Evolutionary conservation across 2,329 filamentous ascomycete species (phyloP), one percentile per base, ranked within the genome.

Genomic region (Cladosporium colombiae): DNA sequence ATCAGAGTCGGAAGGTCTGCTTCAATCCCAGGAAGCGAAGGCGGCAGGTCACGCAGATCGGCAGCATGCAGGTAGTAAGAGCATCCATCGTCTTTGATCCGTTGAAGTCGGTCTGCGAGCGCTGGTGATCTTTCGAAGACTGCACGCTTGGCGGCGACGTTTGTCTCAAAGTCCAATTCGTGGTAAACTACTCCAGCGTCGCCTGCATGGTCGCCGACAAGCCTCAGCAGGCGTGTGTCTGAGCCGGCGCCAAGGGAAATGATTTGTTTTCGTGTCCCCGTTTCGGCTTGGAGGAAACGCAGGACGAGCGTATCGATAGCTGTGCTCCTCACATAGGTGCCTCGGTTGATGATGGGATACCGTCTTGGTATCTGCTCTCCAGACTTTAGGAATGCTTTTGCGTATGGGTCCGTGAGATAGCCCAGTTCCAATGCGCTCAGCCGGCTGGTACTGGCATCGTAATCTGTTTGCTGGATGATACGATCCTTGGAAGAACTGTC

Each of bases 161-260:
- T 93, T 25, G 85, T 78, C 0, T 90, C 84, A 73, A 98, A 98
- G 78, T 99, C 95, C 65, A 99, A 82, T 77, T 99, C 95, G 77
- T 98, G 93, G 77, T 98, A 99, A 18, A 90, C 76, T 21, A 97
- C 77, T 14, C 74, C 73, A 18, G 70, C 66, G 31, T 73, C 72
- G 21, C 61, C 61, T 1, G 50, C 61, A 33, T 63, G 33, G 6
- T 81, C 76, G 18, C 80, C 76, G 10, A 85, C 84, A 0, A 97
- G 80, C 23, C 92, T 88, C 74, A 97, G 93, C 67, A 89, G 90
- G 18, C 95, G 87, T 7, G 95, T 98, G 76, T 99, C 95, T 13
- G 93, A 97, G 27, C 95, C 95, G 18, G 95, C 94, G 33, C 95
- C 95, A 0, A 99, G 85, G 0, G 93, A 97, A 67, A 99, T 85